Evolutionary conservation across 164 flowering plant genomes (phyloP).

Genomic region (Chloranthus sessilifolius): DNA sequence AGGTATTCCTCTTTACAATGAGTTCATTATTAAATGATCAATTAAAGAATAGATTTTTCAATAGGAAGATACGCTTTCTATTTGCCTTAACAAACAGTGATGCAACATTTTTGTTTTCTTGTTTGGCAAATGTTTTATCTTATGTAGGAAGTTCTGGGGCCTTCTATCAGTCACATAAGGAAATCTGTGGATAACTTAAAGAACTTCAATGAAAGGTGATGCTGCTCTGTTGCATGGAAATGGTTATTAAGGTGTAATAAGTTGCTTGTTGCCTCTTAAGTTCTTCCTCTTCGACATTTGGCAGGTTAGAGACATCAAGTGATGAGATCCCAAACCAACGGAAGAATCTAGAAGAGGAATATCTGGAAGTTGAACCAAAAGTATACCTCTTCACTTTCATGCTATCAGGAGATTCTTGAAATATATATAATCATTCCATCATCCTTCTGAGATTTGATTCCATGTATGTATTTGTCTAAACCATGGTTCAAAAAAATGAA

Average conservation of each 20-base stretch:
- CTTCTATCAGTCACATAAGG: constrained; percentile 48
- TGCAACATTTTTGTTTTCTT: not conserved
- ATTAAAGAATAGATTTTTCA: no score
- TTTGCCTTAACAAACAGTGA: not conserved
- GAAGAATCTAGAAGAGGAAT: constrained; percentile 75
- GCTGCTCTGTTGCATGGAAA: constrained; percentile 2
- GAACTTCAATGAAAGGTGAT: constrained; percentile 60
- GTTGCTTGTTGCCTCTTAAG: not conserved
- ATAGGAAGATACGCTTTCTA: not conserved
- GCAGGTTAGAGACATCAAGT: constrained; percentile 44
- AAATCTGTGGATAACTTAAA: constrained; percentile 70
- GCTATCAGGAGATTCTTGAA: no score
- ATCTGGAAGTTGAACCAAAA: constrained; percentile 74
- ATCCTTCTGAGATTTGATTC: no score
- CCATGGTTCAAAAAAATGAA: no score
- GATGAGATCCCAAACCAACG: constrained; percentile 50
- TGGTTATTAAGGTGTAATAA: no score
- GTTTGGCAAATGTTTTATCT: not conserved
- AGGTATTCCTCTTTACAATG: constrained; percentile 24
- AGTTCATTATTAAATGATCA: not conserved
- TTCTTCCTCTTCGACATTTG: not conserved
- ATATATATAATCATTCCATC: no score
- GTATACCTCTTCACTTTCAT: no score
- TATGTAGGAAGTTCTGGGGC: constrained; percentile 64
- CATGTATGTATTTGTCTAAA: no score